Conservation (phyloP, 345 rosid genomes). For the Anastatica hierochuntica region DNA sequence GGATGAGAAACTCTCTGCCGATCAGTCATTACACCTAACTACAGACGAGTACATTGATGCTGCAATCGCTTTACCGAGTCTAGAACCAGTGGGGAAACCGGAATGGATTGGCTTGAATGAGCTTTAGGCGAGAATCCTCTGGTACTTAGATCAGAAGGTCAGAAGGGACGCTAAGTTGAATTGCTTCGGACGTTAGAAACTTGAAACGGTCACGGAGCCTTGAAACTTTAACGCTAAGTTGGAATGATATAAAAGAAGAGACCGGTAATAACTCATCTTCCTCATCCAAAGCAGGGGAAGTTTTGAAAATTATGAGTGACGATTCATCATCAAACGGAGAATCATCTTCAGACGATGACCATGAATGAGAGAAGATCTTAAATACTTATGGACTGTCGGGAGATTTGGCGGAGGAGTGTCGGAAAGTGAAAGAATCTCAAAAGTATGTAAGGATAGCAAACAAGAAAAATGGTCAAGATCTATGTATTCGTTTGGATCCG, state of each 20-base stretch:
- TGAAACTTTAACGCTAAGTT: constrained; percentile 41
- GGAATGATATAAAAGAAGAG: constrained; percentile 36
- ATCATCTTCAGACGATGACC: constrained; percentile 22
- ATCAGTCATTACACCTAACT: constrained; percentile 34
- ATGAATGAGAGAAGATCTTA: constrained; percentile 14
- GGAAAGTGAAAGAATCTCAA: constrained; percentile 26
- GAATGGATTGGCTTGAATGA: constrained; percentile 82
- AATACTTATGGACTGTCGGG: constrained; percentile 16
- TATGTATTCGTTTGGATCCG: constrained; percentile 91
- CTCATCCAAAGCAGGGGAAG: constrained; percentile 42
- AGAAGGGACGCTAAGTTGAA: constrained; percentile 35
- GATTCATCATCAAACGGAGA: constrained; percentile 21
- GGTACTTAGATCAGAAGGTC: constrained; percentile 45
- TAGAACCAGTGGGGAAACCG: constrained; percentile 8
- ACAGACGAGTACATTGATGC: constrained; percentile 31
- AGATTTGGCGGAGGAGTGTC: constrained; percentile 23
- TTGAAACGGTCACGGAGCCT: constrained; percentile 65
- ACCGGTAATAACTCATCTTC: constrained; percentile 13
- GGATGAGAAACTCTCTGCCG: constrained; percentile 25
- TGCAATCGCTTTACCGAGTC: constrained; percentile 16
- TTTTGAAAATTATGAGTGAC: constrained; percentile 28
- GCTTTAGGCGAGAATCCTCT: constrained; percentile 66
- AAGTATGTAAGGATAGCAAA: constrained; percentile 77
- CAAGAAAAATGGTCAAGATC: constrained; percentile 98
- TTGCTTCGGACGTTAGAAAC: constrained; percentile 29